Evolutionary conservation across 441 rosid genomes (phyloP), one percentile per base, ranked within the genome.

Genomic region (Eutrema salsugineum): DNA sequence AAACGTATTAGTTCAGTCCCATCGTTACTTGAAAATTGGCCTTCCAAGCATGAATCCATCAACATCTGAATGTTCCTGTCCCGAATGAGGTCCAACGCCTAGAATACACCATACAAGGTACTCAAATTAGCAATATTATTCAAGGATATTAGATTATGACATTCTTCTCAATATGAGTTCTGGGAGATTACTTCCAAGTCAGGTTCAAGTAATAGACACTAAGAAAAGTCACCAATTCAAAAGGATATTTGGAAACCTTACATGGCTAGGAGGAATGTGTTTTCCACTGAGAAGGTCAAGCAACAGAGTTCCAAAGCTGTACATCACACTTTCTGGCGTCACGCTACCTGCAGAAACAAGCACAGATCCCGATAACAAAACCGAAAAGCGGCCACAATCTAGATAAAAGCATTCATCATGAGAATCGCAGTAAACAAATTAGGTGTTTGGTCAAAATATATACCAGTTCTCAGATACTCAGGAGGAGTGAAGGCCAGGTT

Each of bases 271-370:
- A 33, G 94, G 97, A 36, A 90, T 90, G 71, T 90, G 91, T 72
- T 90, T 90, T 66, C 94, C 94, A 65, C 94, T 91, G 58, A 90
- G 94, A 75, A 90, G 97, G 64, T 90, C 97, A 17, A 93, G 89
- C 79, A 93, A 75, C 71, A 93, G 88, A 47, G 95, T 93, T 38
- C 93, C 97, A 70, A 87, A 93, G 80, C 97, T 93, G 71, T 86
- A 93, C 70, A 88, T 85, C 51, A 90, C 98, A 76, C 98, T 93
- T 80, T 92, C 98, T 15, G 96, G 87, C 0, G 86, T 92, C 65
- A 92, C 90, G 47, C 93, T 86, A 28, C 96, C 96, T 93, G 68
- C 63, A 63, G 30, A 76, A 38, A n/a, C 40, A 57, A 79, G 38
- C 42, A 71, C 11, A 77, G 70, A 66, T 0, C 58, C 40, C 27